Conservation (phyloP, 2,329 filamentous ascomycete species). For the Apiospora koreana region DNA sequence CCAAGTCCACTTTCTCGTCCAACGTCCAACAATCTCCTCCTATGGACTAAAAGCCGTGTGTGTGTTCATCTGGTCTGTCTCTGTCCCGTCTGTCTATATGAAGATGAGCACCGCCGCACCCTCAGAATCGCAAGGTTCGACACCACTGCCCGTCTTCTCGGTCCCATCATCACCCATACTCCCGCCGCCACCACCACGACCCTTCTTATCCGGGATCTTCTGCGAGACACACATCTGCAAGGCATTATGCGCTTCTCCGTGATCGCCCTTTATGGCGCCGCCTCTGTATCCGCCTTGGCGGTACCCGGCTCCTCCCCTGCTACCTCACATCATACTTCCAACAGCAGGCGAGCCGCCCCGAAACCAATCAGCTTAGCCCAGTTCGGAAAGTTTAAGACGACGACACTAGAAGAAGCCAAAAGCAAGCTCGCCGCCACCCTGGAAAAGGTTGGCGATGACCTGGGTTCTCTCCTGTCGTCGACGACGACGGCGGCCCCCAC, state of each 20-base stretch:
- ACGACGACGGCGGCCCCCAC: slow-evolving; percentile 15
- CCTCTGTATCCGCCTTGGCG: slow-evolving; percentile 7
- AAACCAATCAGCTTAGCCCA: slow-evolving; percentile 26
- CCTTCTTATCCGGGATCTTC: background rate
- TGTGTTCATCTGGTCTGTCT: background rate
- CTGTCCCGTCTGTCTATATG: background rate
- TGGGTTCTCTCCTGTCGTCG: background rate
- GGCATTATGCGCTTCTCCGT: slow-evolving; percentile 7
- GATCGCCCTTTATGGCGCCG: slow-evolving; percentile 6
- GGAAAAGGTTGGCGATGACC: slow-evolving; percentile 13
- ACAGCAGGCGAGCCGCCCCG: background rate
- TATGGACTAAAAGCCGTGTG: background rate
- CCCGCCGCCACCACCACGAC: background rate
- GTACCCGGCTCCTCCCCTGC: background rate
- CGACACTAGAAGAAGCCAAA: slow-evolving; percentile 27
- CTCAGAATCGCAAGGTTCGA: background rate
- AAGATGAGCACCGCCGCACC: background rate
- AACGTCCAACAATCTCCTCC: background rate
- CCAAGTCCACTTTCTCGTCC: background rate
- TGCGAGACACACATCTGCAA: background rate
- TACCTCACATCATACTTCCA: too few relatives aligned
- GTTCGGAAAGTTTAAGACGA: slow-evolving; percentile 32
- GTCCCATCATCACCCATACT: background rate
- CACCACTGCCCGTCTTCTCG: background rate
- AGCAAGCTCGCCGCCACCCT: slow-evolving; percentile 18